Base-by-base conservation (phyloP, 2,329 filamentous ascomycete genomes). In the Colletotrichum musicola region DNA sequence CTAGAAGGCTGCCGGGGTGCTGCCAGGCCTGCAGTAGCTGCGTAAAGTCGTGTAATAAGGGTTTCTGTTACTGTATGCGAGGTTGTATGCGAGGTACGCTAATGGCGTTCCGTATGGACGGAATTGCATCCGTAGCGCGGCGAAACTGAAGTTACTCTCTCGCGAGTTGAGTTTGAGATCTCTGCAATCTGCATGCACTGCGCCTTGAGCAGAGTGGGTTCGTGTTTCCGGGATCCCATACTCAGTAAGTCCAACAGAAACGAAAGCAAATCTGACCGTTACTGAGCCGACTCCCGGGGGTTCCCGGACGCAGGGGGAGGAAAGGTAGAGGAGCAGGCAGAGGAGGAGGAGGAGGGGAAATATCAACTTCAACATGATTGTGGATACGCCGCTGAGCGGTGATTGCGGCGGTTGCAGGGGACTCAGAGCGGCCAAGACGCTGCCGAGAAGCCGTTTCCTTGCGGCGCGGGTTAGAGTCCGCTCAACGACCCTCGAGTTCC, bases 1-100 rank as follows among this genome's bases (percentile, higher is more conserved):
- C 65, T 68, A 68, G 65, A 68, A 68, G 62, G 49, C 50, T 55
- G 50, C 62, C 22, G 60, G 62, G 65, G 22, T 56, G 50, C 49
- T 68, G 22, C 55, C 49, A 56, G 30, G 47, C 35, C 27, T 68
- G 62, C 62, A 59, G 61, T 58, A 49, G 49, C 16, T 14, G 40
- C 40, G 40, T 5, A 14, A n/a, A 12, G 30, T 14, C 12, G 14
- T n/a, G 50, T 27, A 22, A 9, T 16, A 35, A 9, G 30, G 12
- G 30, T 35, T 35, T 55, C 40, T 25, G 46, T 27, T 51, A 35
- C 22, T 25, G 22, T 61, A 20, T 44, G 46, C 16, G 30, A 35
- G 30, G 30, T 35, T 7, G 30, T 35, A 53, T 53, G 46, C 46
- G 46, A 49, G 46, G 40, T 14, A 42, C 40, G 40, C 40, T 13